Evolutionary conservation across 371 early-diverging fungal genomes (phyloP), one percentile per base, ranked within the genome.

Genomic region (Mucor plumbeus): DNA sequence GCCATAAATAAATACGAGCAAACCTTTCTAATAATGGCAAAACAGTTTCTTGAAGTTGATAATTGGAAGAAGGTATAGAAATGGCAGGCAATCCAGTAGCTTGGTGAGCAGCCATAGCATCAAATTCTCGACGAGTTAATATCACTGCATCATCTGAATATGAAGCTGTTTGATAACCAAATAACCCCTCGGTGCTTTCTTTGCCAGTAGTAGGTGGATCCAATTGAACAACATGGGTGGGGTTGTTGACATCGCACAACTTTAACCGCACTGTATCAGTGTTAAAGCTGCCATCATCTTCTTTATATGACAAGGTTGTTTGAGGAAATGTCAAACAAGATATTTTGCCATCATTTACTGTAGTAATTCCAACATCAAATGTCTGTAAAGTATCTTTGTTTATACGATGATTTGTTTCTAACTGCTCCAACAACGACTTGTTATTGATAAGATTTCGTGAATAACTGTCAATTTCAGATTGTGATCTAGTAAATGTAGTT

Each of bases 91-190:
- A 76, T 0, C 86, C 87, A 0, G 92, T 91, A 34, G 74, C 84
- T 70, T 91, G 90, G 61, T 86, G 88, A 4, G 85, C 90, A 0
- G 91, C 89, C 86, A 91, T 83, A 0, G 92, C 92, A 58, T 91
- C 91, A 34, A 88, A 66, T 78, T 91, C 92, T 41, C 78, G 76
- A 31, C 85, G 78, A 0, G 91, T 79, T 44, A 91, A 60, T 19
- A 90, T 85, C 7, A 90, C 71, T 4, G 80, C 67, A 14, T 79
- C 72, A 6, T 76, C 62, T 43, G 79, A 74, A 0, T 69, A 55
- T 4, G 73, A 61, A 13, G 85, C 85, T 8, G 86, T 68, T 62
- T 90, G 88, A 65, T 89, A 88, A 0, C 91, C 91, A 74, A 91
- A 91, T 21, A 91, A 72, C 0, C 91, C 91, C n/a, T 34, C 55